Evolutionary conservation across 345 rosid species (phyloP).

Genomic region (Eucalyptus pumila): DNA sequence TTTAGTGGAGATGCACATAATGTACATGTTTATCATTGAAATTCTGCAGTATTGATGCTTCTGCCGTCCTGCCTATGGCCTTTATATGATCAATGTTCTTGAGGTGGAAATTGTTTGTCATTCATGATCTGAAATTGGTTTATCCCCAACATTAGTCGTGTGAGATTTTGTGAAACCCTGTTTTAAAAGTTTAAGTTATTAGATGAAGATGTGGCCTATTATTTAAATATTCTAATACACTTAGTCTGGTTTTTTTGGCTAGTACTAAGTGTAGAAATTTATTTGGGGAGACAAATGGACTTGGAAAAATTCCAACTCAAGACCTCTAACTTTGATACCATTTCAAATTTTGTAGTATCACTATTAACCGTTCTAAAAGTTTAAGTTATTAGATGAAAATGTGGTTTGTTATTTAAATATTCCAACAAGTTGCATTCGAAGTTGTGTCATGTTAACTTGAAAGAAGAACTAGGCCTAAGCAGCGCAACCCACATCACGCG

Average conservation of each 20-base stretch:
- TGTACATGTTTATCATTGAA: neutral
- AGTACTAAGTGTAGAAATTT: no score
- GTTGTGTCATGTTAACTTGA: neutral
- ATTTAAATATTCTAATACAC: no score
- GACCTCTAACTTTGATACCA: accelerated
- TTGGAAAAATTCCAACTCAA: no score
- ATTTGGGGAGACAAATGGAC: no score
- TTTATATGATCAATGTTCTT: neutral
- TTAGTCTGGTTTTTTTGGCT: no score
- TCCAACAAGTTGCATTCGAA: neutral
- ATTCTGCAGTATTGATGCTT: neutral
- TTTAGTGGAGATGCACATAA: neutral
- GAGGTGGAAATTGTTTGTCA: neutral
- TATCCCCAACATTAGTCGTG: neutral
- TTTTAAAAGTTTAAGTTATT: no score
- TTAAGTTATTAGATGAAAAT: no score
- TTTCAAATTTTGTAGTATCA: no score
- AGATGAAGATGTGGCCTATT: no score
- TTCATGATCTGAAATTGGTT: neutral
- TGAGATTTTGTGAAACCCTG: no score
- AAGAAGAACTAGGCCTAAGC: neutral
- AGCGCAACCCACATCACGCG: neutral
- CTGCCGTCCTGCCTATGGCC: neutral
- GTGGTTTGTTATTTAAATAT: no score
- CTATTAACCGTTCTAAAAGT: no score